phyloP scores from a whole-genome alignment of 805 yeast genomes.

The Yamadazyma sp. region DNA sequence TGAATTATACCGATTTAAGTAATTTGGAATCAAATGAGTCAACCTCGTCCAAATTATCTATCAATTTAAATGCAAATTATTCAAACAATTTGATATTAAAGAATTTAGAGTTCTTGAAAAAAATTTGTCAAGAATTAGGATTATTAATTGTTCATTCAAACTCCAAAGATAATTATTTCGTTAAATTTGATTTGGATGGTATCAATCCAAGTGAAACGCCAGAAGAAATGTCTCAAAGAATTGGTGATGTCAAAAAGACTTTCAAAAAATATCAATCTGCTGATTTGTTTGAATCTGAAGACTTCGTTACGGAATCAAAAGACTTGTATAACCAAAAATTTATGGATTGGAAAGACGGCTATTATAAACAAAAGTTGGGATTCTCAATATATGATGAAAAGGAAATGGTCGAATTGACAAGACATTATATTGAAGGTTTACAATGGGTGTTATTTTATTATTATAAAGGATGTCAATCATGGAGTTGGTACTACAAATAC shows the following conservation, averaged over 20 bases:
- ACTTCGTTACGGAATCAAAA: conserved; percentile 45
- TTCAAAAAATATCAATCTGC: conserved; percentile 67
- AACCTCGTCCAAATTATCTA: conserved; percentile 21
- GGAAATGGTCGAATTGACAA: conserved; percentile 58
- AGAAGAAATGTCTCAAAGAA: conserved; percentile 59
- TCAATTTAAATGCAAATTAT: conserved; percentile 35
- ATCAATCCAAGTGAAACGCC: conserved; percentile 63
- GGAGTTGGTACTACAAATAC: conserved; percentile 92
- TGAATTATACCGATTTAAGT: conserved; percentile 31
- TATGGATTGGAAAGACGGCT: conserved; percentile 77
- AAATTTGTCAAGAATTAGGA: conserved; percentile 65
- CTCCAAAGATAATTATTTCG: conserved; percentile 52
- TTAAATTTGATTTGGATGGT: conserved; percentile 71
- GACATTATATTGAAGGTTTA: conserved; percentile 86
- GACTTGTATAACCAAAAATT: conserved; percentile 72
- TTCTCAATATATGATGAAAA: conserved; percentile 63
- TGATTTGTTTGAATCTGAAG: conserved; percentile 58
- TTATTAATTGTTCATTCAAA: conserved; percentile 63
- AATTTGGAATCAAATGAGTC: conserved; percentile 19
- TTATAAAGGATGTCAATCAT: conserved; percentile 86
- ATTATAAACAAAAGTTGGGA: conserved; percentile 77
- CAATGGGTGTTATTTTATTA: conserved; percentile 96
- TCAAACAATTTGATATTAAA: conserved; percentile 38
- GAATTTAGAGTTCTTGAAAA: conserved; percentile 59
- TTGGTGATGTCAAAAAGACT: conserved; percentile 47